A percentile compares a stretch with the other conserved stretches of the same genome.
Conservation (phyloP, 164 flowering plant genomes). For the Vitis amurensis region DNA sequence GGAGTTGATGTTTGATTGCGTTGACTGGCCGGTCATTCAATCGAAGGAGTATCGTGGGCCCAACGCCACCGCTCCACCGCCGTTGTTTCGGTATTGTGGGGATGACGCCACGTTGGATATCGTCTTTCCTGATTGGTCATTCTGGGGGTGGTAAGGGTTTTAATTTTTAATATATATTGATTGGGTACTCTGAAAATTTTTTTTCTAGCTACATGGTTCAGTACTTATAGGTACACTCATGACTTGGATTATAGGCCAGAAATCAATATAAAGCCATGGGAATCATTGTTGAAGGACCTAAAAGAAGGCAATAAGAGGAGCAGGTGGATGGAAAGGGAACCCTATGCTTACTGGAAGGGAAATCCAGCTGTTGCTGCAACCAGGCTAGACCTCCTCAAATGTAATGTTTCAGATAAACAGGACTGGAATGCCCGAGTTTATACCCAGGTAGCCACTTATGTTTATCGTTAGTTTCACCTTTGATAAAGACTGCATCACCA, state of each 20-base stretch:
- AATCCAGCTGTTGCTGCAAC: slow-evolving; percentile 51
- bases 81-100: slow-evolving; percentile 63
- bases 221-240: too few relatives aligned
- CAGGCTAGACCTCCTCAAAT: slow-evolving; percentile 59
- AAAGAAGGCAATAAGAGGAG: slow-evolving; percentile 50
- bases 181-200: too few relatives aligned
- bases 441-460: slow-evolving; percentile 36
- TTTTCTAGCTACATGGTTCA: neutral
- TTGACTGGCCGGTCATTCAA: slow-evolving; percentile 58
- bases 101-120: slow-evolving; percentile 49
- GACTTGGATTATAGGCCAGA: slow-evolving; percentile 45
- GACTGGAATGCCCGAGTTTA: slow-evolving; percentile 70
- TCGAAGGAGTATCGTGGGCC: slow-evolving; percentile 19
- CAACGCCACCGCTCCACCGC: slow-evolving; percentile 47
- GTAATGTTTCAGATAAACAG: slow-evolving; percentile 48
- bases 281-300: slow-evolving; percentile 38
- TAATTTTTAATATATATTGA: neutral
- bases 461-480: neutral
- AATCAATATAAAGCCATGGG: slow-evolving; percentile 74
- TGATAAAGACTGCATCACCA: neutral
- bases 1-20: slow-evolving; percentile 74
- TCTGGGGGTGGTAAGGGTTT: slow-evolving; percentile 64
- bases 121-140: slow-evolving; percentile 77
- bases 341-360: slow-evolving; percentile 79
- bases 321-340: slow-evolving; percentile 64